Evolutionary conservation across 2,329 filamentous ascomycete species (phyloP).

Genomic region (Aspergillus pseudonomiae): DNA sequence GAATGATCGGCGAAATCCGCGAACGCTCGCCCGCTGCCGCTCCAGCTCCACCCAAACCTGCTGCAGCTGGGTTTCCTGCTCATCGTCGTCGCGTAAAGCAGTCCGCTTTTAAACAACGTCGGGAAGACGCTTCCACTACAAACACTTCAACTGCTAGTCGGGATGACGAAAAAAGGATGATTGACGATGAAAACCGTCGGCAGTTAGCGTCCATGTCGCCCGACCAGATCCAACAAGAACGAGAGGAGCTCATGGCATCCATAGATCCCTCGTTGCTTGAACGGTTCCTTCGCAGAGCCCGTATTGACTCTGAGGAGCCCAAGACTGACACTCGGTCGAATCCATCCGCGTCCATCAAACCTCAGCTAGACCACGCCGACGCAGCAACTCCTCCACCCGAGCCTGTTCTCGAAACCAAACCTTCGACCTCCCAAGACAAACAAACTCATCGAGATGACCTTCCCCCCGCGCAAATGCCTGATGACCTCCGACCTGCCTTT

Average conservation of each 20-base stretch:
- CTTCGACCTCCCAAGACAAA: constrained; percentile 6
- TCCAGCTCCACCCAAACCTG: constrained; percentile 55
- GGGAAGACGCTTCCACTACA: constrained; percentile 17
- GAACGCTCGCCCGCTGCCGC: constrained; percentile 66
- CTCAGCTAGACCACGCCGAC: neutral
- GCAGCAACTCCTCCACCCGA: constrained; percentile 9
- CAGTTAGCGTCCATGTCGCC: constrained; percentile 76
- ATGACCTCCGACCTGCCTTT: constrained; percentile 45
- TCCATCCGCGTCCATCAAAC: neutral
- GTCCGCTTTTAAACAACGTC: constrained; percentile 78
- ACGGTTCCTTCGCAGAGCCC: constrained; percentile 73
- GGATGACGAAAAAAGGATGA: constrained; percentile 66
- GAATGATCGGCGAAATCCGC: constrained; percentile 72
- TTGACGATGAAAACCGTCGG: constrained; percentile 80
- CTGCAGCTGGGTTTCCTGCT: constrained; percentile 80
- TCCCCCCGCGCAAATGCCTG: constrained; percentile 37
- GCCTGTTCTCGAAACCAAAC: neutral
- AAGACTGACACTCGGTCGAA: neutral
- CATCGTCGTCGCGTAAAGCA: constrained; percentile 75
- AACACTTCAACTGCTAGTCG: constrained; percentile 4
- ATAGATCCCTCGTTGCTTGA: constrained; percentile 77
- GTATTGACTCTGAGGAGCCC: constrained; percentile 64
- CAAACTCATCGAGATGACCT: constrained; percentile 34
- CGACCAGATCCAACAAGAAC: constrained; percentile 78
- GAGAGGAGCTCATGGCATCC: constrained; percentile 75